Percentiles rank a stretch among this genome's conserved stretches.
phyloP scores from a whole-genome alignment of 768 basidiomycete genomes.

The Suillus americanus region DNA sequence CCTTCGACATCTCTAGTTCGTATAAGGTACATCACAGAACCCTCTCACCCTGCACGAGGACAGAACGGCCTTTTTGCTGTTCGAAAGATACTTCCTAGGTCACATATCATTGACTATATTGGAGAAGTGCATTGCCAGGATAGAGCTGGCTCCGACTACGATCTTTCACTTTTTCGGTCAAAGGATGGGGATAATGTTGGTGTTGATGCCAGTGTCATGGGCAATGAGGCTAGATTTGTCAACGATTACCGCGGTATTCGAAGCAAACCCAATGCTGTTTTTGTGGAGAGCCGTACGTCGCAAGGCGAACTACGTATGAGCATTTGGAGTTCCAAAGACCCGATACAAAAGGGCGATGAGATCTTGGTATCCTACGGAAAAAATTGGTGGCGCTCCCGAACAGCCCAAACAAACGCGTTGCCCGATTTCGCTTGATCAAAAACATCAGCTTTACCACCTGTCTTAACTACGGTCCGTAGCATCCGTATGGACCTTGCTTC shows the following conservation, averaged over 20 bases:
- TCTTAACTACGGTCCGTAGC: neutral
- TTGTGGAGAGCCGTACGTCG: slow-evolving; percentile 53
- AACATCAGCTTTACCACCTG: neutral
- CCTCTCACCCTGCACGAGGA: slow-evolving; percentile 72
- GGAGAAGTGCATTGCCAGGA: slow-evolving; percentile 84
- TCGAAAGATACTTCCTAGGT: slow-evolving; percentile 63
- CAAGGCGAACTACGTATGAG: slow-evolving; percentile 73
- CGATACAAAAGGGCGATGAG: slow-evolving; percentile 78
- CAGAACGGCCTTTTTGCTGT: slow-evolving; percentile 82
- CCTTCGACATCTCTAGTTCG: slow-evolving; percentile 35
- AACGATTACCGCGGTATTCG: slow-evolving; percentile 89
- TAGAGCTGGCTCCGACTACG: slow-evolving; percentile 78
- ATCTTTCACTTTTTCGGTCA: slow-evolving; percentile 73
- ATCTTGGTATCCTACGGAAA: slow-evolving; percentile 89
- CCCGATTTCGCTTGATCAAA: neutral
- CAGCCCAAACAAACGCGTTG: neutral
- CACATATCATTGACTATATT: slow-evolving; percentile 76
- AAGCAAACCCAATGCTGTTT: slow-evolving; percentile 67
- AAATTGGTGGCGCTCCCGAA: slow-evolving; percentile 67
- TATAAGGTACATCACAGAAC: slow-evolving; percentile 56
- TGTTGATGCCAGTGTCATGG: slow-evolving; percentile 70
- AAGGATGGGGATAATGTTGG: slow-evolving; percentile 64
- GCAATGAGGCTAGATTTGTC: slow-evolving; percentile 87
- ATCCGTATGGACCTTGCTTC: neutral
- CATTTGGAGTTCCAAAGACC: slow-evolving; percentile 62